Evolutionary conservation across 1,284 basidiomycete genomes (phyloP).

Genomic region (Afroboletus lepidellus): DNA sequence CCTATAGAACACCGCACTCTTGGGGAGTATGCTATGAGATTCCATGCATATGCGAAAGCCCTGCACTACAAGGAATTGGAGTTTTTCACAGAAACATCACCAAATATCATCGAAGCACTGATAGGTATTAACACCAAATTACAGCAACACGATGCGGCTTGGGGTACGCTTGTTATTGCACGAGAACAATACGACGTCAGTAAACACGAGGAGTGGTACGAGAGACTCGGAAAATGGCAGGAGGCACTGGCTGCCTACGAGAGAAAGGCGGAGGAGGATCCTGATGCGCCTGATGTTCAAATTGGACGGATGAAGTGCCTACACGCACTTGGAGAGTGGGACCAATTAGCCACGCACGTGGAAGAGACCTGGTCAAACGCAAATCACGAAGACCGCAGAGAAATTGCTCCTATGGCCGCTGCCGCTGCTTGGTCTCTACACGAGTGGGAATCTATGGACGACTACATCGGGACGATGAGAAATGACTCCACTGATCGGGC

Average conservation of each 20-base stretch:
- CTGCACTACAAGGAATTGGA: slow-evolving; percentile 99
- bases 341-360: slow-evolving; percentile 83
- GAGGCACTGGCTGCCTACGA: slow-evolving; percentile 91
- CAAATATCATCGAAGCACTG: slow-evolving; percentile 89
- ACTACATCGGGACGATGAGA: slow-evolving; percentile 95
- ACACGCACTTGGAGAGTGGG: slow-evolving; percentile 98
- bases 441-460: slow-evolving; percentile 99
- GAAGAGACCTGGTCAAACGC: slow-evolving; percentile 89
- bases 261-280: slow-evolving; percentile 69
- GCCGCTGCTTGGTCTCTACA: slow-evolving; percentile 96
- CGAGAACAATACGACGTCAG: slow-evolving; percentile 82
- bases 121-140: slow-evolving; percentile 98
- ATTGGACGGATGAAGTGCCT: slow-evolving; percentile 94
- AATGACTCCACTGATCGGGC: slow-evolving; percentile 91
- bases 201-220: slow-evolving; percentile 97
- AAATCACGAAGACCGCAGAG: slow-evolving; percentile 79
- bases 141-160: slow-evolving; percentile 95
- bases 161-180: slow-evolving; percentile 90
- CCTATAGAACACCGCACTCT: slow-evolving; percentile 93
- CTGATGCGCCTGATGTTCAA: slow-evolving; percentile 69
- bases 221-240: slow-evolving; percentile 95
- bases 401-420: slow-evolving; percentile 95
- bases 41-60: slow-evolving; percentile 96
- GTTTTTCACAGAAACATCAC: slow-evolving; percentile 89
- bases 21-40: slow-evolving; percentile 92